These are phyloP conservation scores for Halenospora varia DNA, from an alignment of 495 filamentous ascomycete genomes.

Conservation along the genomic window DNA sequence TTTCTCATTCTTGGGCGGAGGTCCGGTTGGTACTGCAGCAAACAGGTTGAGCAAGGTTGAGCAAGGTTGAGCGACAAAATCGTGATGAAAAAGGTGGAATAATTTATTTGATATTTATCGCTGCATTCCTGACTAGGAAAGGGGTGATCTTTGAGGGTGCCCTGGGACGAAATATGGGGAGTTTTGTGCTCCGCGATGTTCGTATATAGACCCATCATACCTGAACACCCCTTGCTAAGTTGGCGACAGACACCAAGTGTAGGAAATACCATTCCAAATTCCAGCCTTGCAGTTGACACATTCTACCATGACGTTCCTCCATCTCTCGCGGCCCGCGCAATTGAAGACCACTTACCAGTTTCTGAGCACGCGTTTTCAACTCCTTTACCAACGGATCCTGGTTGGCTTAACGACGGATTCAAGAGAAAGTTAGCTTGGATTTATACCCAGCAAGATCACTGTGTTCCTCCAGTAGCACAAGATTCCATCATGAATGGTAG, in stretches of 20 bases:
- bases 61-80: constrained; percentile 31
- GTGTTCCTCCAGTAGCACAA: not conserved
- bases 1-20: constrained; percentile 36
- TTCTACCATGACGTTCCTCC: not conserved
- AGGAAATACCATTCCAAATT: no score
- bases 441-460: not conserved
- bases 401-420: not conserved
- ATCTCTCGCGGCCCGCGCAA: not conserved
- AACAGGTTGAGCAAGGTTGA: constrained; percentile 35
- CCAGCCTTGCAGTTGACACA: not conserved
- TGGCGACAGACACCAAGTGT: no score
- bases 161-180: not conserved
- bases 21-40: constrained; percentile 27
- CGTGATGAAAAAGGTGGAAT: constrained; percentile 35
- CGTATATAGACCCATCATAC: no score
- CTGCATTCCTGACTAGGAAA: constrained; percentile 9
- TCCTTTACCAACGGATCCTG: not conserved
- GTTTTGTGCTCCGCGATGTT: no score
- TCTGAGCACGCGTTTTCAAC: not conserved
- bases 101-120: constrained; percentile 35
- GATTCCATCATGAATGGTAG: not conserved
- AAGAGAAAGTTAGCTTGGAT: not conserved
- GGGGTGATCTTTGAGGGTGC: constrained; percentile 1
- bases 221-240: no score
- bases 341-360: not conserved